Base-by-base conservation (phyloP, 129 eudicot species). In the Flaveria sonorensis region DNA sequence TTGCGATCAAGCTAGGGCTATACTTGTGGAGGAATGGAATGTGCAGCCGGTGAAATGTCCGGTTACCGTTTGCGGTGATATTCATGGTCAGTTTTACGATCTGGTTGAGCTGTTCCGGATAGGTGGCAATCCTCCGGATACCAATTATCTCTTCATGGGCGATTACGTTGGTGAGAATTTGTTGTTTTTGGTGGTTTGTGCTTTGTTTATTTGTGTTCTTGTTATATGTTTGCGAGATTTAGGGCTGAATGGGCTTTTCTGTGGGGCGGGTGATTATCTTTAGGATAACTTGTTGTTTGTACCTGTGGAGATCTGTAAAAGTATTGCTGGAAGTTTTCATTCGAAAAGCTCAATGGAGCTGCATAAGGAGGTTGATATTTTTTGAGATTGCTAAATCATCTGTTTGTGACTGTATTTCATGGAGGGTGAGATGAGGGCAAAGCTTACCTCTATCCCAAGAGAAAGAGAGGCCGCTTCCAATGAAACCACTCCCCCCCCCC, bases 141-240 rank as follows among this genome's bases (percentile, higher is more conserved):
- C 97, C 9, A 91, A 91, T 88, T 91, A 91, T 73, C 95, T 91
- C 60, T 91, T 91, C 88, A 91, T 91, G 97, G 97, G 97, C 2
- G 97, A 91, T 81, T 91, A 91, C 64, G 97, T 91, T 32, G 97
- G 97, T 91, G 45, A 71, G 92, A 52, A 63, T 60, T 66, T 50
- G 4, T 28, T 15, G 36, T 26, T 61, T 30, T 30, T 30, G 0
- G 6, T 30, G 36, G 0, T 30, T 4, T 30, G 36, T 30, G 5
- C 64, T 19, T 7, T 13, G 8, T 5, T 52, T 52, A 0, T 55
- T 30, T 73, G 40, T 36, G 40, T 68, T 43, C 8, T 26, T 9
- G 45, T 68, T 67, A 14, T 48, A 56, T 11, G 55, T 23, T 71
- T 2, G 42, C 30, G 21, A 67, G 15, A 78, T 9, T 43, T 68